phyloP scores from a whole-genome alignment of 148 eudicot genomes.

The Rhododendron ovatum region DNA sequence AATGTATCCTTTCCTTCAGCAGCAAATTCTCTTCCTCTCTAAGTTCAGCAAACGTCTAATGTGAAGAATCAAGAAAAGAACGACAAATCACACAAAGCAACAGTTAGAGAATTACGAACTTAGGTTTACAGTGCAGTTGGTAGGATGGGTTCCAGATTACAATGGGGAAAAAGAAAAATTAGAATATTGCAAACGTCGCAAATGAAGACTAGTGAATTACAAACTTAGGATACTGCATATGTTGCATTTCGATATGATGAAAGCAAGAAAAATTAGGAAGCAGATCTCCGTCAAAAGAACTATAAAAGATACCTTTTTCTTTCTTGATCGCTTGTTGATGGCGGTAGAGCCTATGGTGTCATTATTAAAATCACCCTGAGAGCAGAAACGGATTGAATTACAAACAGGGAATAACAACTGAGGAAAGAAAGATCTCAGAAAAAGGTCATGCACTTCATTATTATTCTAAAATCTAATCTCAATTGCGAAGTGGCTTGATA shows the following conservation, averaged over 20 bases:
- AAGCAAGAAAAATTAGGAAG: neutral
- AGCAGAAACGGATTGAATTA: neutral
- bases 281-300: neutral
- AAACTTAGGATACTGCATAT: neutral
- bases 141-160: neutral
- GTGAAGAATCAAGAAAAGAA: neutral
- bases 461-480: neutral
- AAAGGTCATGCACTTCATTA: neutral
- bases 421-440: neutral
- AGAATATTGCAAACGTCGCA: neutral
- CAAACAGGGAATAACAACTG: neutral
- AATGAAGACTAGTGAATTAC: neutral
- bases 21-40: conserved; percentile 52
- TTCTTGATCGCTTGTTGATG: conserved; percentile 40
- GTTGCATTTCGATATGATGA: neutral
- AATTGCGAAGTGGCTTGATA: neutral
- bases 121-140: neutral
- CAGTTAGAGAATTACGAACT: neutral
- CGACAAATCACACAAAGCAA: neutral
- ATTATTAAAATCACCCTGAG: conserved; percentile 34
- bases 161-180: neutral
- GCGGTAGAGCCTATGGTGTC: conserved; percentile 24
- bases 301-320: conserved; percentile 41
- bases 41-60: conserved; percentile 56
- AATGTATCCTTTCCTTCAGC: conserved; percentile 39